These are phyloP conservation scores for Aegilops bicornis DNA, from an alignment of 176 grass and related monocot genomes.

Conservation along the genomic window DNA sequence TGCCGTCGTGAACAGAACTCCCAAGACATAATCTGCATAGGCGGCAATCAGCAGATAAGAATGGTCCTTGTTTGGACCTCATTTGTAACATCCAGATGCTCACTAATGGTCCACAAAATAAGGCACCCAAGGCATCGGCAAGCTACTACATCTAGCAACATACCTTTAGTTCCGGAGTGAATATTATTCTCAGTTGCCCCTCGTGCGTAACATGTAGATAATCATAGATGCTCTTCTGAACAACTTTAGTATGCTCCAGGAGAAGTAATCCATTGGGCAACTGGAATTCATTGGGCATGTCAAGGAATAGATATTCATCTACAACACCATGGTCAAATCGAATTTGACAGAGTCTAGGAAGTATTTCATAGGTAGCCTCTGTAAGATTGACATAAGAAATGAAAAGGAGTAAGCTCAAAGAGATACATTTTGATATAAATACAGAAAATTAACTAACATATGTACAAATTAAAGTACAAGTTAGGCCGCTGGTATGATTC, in stretches of 20 bases:
- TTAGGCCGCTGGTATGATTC: background rate
- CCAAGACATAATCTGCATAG: constrained; percentile 84
- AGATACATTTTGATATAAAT: constrained; percentile 17
- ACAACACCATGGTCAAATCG: constrained; percentile 93
- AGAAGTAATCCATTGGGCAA: constrained; percentile 79
- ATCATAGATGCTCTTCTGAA: constrained; percentile 95
- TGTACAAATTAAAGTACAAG: background rate
- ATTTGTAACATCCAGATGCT: constrained; percentile 43
- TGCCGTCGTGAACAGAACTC: constrained; percentile 88
- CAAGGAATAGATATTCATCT: constrained; percentile 82
- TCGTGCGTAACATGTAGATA: constrained; percentile 83
- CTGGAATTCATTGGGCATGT: constrained; percentile 77
- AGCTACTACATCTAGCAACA: constrained; percentile 5
- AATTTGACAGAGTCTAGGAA: constrained; percentile 95
- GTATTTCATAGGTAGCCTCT: constrained; percentile 93
- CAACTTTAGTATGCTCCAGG: constrained; percentile 83
- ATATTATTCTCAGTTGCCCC: constrained; percentile 86
- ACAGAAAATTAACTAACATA: background rate
- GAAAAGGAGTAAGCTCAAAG: background rate
- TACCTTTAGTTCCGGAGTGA: constrained; percentile 96
- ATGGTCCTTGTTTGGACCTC: constrained; percentile 40
- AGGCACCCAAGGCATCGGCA: background rate
- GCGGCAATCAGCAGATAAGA: constrained; percentile 28
- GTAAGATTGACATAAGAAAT: constrained; percentile 14
- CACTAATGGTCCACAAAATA: constrained; percentile 2